A percentile compares a stretch with the other conserved stretches of the same genome.
Evolutionary conservation across 768 basidiomycete species (phyloP).

Genomic region (Leccinellum rugosiceps): DNA sequence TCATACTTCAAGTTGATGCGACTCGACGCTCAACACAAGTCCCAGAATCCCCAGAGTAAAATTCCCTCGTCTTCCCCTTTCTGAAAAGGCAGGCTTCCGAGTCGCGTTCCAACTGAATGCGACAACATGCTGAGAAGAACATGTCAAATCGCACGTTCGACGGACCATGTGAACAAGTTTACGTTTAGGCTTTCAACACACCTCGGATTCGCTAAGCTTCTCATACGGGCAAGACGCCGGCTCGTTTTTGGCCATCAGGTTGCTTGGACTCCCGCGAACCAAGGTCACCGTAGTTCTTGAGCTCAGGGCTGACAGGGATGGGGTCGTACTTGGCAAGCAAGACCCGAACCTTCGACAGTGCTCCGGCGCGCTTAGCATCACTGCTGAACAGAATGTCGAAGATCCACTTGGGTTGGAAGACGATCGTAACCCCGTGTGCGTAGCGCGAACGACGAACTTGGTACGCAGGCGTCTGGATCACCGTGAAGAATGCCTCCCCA

Average conservation of each 20-base stretch:
- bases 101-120: neutral
- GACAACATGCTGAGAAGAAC: neutral
- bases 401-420: slow-evolving; percentile 25
- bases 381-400: slow-evolving; percentile 21
- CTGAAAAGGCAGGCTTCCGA: neutral
- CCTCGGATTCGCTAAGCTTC: slow-evolving; percentile 1
- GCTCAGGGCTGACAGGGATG: slow-evolving; percentile 42
- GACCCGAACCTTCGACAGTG: slow-evolving; percentile 14
- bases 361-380: slow-evolving; percentile 15
- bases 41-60: neutral
- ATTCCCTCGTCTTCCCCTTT: neutral
- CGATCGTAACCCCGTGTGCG: slow-evolving; percentile 16
- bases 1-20: neutral
- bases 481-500: slow-evolving; percentile 19
- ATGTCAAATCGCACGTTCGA: neutral
- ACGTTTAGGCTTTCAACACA: slow-evolving; percentile 1
- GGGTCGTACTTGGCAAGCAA: slow-evolving; percentile 19
- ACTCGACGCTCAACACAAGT: neutral
- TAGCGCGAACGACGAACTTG: slow-evolving; percentile 21
- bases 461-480: slow-evolving; percentile 19
- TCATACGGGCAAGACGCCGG: slow-evolving; percentile 19
- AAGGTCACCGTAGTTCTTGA: slow-evolving; percentile 21
- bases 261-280: slow-evolving; percentile 22
- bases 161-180: neutral
- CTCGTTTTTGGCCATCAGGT: slow-evolving; percentile 16